These are phyloP conservation scores for Panaeolus papilionaceus DNA, from an alignment of 768 basidiomycete genomes.

Conservation along the genomic window DNA sequence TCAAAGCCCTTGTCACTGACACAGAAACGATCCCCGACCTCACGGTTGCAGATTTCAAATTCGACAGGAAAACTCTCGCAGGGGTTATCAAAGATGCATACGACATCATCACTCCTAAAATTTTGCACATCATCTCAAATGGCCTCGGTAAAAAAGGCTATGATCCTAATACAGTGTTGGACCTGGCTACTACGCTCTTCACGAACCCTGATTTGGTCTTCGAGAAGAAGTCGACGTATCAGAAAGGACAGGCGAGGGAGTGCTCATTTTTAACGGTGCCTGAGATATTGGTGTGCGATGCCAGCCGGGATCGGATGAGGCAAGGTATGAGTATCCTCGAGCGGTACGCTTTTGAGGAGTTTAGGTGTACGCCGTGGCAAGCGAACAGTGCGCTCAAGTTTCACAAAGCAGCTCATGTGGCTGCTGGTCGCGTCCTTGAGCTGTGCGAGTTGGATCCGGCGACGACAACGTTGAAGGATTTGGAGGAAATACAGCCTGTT, in stretches of 20 bases:
- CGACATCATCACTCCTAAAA: background rate
- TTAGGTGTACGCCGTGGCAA: background rate
- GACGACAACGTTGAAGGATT: background rate
- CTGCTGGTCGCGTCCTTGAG: background rate
- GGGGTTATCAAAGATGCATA: background rate
- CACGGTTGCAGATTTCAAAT: background rate
- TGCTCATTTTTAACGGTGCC: background rate
- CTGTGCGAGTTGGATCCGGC: background rate
- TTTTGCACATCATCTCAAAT: background rate
- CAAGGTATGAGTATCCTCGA: background rate
- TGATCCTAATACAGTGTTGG: background rate
- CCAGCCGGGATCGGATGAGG: background rate
- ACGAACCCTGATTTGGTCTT: background rate
- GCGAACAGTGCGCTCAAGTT: background rate
- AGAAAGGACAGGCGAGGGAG: background rate
- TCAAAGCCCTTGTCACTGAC: background rate
- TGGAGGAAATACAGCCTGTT: background rate
- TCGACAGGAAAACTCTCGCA: background rate
- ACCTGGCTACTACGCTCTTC: background rate
- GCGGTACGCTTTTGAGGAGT: background rate
- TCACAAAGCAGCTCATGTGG: background rate
- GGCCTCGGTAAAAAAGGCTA: background rate
- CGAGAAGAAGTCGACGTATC: background rate
- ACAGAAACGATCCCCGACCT: background rate
- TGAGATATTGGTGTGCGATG: background rate